Conservation (phyloP, 208 protist genomes). For the Polymyxa betae region DNA sequence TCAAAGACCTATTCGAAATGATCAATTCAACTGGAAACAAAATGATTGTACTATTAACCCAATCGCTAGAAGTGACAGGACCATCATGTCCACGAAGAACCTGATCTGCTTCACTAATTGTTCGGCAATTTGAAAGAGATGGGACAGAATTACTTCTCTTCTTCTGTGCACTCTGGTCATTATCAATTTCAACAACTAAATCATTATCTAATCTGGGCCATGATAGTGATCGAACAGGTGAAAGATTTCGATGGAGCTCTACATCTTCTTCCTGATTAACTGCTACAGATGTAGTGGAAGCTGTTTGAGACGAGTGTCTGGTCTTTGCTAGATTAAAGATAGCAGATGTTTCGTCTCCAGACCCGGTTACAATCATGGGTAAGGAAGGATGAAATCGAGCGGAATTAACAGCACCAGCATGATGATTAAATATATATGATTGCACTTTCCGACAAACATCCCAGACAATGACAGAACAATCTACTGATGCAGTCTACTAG, state of each 20-base stretch:
- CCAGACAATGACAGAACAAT: conserved; percentile 27
- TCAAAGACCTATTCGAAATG: not conserved
- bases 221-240: conserved; percentile 6
- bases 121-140: not conserved
- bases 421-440: not conserved
- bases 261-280: not conserved
- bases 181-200: not conserved
- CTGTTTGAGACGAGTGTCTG: not conserved
- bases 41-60: not conserved
- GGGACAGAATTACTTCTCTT: not conserved
- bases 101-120: not conserved
- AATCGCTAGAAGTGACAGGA: not conserved
- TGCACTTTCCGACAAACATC: not conserved
- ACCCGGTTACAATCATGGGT: not conserved
- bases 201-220: not conserved
- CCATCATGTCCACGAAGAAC: not conserved
- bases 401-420: not conserved
- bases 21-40: not conserved
- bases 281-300: not conserved
- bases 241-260: not conserved
- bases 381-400: not conserved
- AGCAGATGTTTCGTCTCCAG: not conserved
- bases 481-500: not conserved
- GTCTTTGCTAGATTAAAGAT: not conserved
- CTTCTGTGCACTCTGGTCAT: not conserved